Evolutionary conservation across 2,329 filamentous ascomycete species (phyloP).

Genomic region (Hymenoscyphus scutula): DNA sequence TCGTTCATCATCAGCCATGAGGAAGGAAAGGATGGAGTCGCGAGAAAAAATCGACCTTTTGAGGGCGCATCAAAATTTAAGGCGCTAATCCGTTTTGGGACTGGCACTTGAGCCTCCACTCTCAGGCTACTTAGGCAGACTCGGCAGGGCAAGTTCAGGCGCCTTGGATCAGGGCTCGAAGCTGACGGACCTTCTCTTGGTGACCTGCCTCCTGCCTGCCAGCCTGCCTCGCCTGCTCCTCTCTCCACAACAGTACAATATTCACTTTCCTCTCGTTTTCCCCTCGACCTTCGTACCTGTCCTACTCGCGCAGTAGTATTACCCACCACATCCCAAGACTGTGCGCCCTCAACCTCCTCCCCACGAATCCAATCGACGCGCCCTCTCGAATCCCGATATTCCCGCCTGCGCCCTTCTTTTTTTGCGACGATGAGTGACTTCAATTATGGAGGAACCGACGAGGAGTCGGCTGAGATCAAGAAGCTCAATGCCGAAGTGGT

Average conservation of each 20-base stretch:
- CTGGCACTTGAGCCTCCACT: constrained; percentile 1
- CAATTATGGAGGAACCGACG: constrained; percentile 70
- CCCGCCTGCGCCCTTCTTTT: constrained; percentile 3
- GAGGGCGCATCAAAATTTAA: background rate
- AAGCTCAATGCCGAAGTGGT: constrained; percentile 78
- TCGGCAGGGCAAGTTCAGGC: background rate
- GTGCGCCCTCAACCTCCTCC: background rate
- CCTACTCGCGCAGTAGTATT: background rate
- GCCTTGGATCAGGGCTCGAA: background rate
- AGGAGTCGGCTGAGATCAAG: constrained; percentile 79
- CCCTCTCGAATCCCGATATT: background rate
- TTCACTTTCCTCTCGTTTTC: constrained; percentile 4
- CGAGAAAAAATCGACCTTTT: constrained; percentile 1
- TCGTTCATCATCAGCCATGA: constrained; percentile 54
- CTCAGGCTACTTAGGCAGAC: too few species aligned
- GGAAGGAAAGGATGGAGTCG: background rate
- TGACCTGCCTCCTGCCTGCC: too few species aligned
- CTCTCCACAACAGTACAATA: background rate
- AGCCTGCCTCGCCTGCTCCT: too few species aligned
- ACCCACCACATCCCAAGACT: background rate
- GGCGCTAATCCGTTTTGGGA: constrained; percentile 5
- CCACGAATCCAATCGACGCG: background rate
- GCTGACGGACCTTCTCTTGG: background rate
- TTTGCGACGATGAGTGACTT: constrained; percentile 63
- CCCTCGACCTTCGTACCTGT: background rate